Evolutionary conservation across 352 stramenopile genomes (phyloP).

Genomic region (Phytophthora citrophthora): DNA sequence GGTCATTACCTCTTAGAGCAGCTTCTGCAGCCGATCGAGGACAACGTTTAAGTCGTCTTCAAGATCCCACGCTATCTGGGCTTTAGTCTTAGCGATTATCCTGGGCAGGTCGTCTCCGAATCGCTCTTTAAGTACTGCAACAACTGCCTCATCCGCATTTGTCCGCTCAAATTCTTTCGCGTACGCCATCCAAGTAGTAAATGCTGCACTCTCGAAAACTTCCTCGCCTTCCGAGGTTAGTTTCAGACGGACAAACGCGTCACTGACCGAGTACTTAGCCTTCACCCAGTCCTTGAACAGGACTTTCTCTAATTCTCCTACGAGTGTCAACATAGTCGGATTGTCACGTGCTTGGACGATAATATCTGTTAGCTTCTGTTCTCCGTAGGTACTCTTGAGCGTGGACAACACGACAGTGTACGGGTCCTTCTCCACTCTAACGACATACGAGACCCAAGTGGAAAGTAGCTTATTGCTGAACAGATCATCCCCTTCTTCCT

Average conservation of each 20-base stretch:
- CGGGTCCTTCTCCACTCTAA: background rate
- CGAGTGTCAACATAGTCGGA: background rate
- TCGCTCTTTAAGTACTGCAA: background rate
- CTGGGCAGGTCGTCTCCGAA: background rate
- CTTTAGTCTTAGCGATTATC: background rate
- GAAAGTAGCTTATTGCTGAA: background rate
- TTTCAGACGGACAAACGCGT: background rate
- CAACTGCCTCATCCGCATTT: background rate
- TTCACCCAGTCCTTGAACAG: background rate
- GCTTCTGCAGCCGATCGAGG: background rate
- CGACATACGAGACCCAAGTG: background rate
- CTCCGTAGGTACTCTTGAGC: background rate
- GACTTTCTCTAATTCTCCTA: too few species aligned
- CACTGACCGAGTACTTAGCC: background rate
- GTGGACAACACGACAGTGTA: background rate
- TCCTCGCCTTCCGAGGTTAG: background rate
- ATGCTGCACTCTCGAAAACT: background rate
- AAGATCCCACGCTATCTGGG: background rate
- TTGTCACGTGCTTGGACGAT: background rate
- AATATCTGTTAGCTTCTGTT: background rate
- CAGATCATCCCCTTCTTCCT: background rate
- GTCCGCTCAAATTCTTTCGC: background rate
- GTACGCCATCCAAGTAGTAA: background rate
- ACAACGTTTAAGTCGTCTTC: background rate
- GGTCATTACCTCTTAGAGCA: too few species aligned